These are phyloP conservation scores for Pichia sp. DNA, from an alignment of 1,139 yeast genomes.

Conservation along the genomic window DNA sequence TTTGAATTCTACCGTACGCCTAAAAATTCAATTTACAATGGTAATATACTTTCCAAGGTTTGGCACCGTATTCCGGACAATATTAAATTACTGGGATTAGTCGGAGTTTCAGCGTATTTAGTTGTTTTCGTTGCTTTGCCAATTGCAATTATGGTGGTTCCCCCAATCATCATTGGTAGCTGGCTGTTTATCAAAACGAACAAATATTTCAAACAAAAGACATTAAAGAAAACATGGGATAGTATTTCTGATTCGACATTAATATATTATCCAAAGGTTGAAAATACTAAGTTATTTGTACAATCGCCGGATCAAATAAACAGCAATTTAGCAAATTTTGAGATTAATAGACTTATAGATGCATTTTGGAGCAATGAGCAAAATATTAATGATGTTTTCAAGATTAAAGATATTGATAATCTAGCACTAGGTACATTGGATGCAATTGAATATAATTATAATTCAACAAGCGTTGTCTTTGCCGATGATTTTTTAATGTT, in stretches of 20 bases:
- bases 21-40: slow-evolving; percentile 16
- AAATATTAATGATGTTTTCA: slow-evolving; percentile 26
- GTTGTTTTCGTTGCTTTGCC: slow-evolving; percentile 34
- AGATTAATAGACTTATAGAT: slow-evolving; percentile 28
- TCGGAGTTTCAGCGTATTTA: slow-evolving; percentile 28
- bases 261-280: slow-evolving; percentile 18
- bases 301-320: slow-evolving; percentile 26
- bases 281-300: slow-evolving; percentile 8
- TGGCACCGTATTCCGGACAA: slow-evolving; percentile 28
- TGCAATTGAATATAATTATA: slow-evolving; percentile 29
- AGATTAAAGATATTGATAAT: slow-evolving; percentile 19
- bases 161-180: slow-evolving; percentile 32
- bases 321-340: slow-evolving; percentile 26
- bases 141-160: slow-evolving; percentile 30
- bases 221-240: slow-evolving; percentile 23
- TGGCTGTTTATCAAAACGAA: slow-evolving; percentile 22
- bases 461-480: slow-evolving; percentile 15
- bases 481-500: slow-evolving; percentile 16
- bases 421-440: slow-evolving; percentile 29
- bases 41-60: slow-evolving; percentile 12
- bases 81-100: slow-evolving; percentile 24
- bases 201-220: slow-evolving; percentile 15
- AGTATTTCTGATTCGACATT: slow-evolving; percentile 20
- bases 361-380: slow-evolving; percentile 32
- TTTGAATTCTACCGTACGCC: slow-evolving; percentile 20